Conservation (phyloP, 176 grass and related monocot genomes). For the Areca catechu region DNA sequence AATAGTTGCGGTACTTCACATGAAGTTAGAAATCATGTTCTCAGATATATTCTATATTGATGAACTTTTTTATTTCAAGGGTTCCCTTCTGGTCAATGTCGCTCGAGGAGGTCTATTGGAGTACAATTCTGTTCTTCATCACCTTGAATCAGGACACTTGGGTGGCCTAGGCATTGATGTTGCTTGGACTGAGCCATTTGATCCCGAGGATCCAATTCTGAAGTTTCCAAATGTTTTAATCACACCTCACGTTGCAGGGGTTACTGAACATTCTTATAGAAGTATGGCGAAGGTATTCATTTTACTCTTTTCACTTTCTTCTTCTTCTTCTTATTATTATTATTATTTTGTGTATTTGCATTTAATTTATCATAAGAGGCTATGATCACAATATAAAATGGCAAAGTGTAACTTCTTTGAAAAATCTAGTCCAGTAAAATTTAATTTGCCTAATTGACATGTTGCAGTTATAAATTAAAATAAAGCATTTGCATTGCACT, state of each 20-base stretch:
- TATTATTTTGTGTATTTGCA: not conserved
- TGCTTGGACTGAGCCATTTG: constrained; percentile 87
- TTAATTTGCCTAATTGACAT: no score
- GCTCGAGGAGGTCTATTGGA: constrained; percentile 73
- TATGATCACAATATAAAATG: no score
- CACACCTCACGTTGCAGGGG: constrained; percentile 79
- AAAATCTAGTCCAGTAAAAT: no score
- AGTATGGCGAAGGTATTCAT: constrained; percentile 78
- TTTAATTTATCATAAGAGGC: no score
- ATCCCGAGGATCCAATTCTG: constrained; percentile 84
- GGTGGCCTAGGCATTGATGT: constrained; percentile 91
- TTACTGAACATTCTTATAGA: constrained; percentile 69
- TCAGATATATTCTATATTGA: no score
- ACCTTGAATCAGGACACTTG: constrained; percentile 70
- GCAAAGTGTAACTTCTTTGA: no score
- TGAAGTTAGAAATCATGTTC: no score
- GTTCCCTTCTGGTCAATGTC: constrained; percentile 77
- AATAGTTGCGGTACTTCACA: no score
- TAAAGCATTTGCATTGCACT: no score
- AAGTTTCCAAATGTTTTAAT: constrained; percentile 86
- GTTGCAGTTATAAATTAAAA: no score
- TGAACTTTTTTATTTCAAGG: constrained; percentile 35
- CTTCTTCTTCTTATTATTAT: no score
- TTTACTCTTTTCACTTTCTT: constrained; percentile 7
- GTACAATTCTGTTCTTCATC: constrained; percentile 56